These are phyloP conservation scores for Neofusicoccum cordaticola DNA, from an alignment of 2,329 filamentous ascomycete species.

Conservation along the genomic window DNA sequence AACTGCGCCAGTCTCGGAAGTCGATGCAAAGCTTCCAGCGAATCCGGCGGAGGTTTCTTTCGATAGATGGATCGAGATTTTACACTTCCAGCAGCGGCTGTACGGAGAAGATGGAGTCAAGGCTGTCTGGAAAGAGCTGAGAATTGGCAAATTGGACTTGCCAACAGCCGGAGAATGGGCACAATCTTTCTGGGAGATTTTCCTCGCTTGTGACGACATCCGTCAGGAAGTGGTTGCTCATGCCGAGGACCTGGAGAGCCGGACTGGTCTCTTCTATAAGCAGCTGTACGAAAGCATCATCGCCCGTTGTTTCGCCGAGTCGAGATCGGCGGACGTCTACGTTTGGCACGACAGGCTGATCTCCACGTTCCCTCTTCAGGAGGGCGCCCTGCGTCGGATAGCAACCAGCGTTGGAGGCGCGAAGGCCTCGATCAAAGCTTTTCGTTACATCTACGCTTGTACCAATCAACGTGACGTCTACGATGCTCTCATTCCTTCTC, in stretches of 20 bases:
- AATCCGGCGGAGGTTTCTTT: not conserved
- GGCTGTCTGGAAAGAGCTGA: slow-evolving; percentile 42
- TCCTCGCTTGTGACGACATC: slow-evolving; percentile 38
- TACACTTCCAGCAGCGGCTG: not conserved
- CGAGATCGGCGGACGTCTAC: slow-evolving; percentile 8
- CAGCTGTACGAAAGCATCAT: slow-evolving; percentile 47
- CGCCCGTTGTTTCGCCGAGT: slow-evolving; percentile 33
- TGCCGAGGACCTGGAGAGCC: slow-evolving; percentile 39
- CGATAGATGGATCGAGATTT: not conserved
- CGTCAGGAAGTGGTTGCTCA: slow-evolving; percentile 40
- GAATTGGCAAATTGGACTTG: slow-evolving; percentile 35
- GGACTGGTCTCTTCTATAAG: slow-evolving; percentile 33
- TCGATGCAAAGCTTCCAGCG: not conserved
- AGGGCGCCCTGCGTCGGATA: not conserved
- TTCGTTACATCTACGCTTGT: slow-evolving; percentile 39
- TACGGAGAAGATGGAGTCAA: not conserved
- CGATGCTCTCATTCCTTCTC: slow-evolving; percentile 31
- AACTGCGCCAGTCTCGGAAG: not conserved
- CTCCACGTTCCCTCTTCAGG: not conserved
- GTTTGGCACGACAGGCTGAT: slow-evolving; percentile 11
- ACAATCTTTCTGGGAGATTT: slow-evolving; percentile 45
- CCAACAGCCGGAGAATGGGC: slow-evolving; percentile 40
- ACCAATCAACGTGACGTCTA: slow-evolving; percentile 40
- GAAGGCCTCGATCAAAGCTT: slow-evolving; percentile 24
- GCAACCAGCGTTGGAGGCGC: not conserved